phyloP scores from a whole-genome alignment of 148 eudicot species.

The Cornus suecica region DNA sequence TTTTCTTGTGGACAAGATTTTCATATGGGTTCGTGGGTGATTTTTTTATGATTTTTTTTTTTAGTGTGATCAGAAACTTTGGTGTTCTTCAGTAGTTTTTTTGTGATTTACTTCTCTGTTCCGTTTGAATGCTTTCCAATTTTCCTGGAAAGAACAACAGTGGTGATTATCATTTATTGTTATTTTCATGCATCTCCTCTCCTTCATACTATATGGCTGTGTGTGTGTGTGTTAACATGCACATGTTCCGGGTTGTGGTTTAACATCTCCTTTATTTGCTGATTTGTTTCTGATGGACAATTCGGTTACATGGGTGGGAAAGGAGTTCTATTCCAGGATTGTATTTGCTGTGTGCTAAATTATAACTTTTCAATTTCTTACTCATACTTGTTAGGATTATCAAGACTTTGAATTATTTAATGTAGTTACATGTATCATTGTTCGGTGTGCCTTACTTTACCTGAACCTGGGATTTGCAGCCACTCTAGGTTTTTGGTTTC shows the following conservation, averaged over 20 bases:
- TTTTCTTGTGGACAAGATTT: neutral
- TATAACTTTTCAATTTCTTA: neutral
- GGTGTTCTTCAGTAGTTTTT: neutral
- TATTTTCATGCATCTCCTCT: neutral
- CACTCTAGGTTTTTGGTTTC: neutral
- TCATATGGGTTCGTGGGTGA: neutral
- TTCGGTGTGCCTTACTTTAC: neutral
- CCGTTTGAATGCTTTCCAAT: too few relatives aligned
- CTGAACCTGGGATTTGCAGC: neutral
- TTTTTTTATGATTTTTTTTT: neutral
- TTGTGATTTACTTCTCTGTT: neutral
- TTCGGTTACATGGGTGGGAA: neutral
- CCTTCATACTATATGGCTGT: neutral
- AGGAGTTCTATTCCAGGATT: neutral
- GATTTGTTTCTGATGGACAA: neutral
- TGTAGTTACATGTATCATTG: neutral
- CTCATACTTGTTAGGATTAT: too few relatives aligned
- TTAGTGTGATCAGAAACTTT: neutral
- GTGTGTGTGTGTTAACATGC: neutral
- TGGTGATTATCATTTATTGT: neutral
- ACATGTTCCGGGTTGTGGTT: neutral
- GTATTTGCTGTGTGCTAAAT: too few relatives aligned
- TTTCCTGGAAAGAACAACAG: too few relatives aligned
- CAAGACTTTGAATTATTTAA: too few relatives aligned
- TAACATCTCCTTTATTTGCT: neutral